These are phyloP conservation scores for Cronartium ribicola DNA, from an alignment of 1,284 basidiomycete species.

Conservation along the genomic window DNA sequence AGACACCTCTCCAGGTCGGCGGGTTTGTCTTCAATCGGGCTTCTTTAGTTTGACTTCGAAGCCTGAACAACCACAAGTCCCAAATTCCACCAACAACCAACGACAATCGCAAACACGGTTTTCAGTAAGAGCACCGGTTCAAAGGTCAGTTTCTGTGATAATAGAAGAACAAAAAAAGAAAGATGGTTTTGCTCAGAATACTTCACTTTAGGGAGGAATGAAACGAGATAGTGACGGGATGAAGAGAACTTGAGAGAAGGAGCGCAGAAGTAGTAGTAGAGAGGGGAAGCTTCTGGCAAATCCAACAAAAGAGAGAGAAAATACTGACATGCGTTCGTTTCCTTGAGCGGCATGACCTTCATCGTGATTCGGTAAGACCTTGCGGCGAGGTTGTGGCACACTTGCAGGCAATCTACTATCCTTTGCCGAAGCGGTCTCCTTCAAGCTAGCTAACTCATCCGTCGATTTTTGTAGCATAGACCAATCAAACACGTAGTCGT, in stretches of 20 bases:
- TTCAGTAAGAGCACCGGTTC: neutral
- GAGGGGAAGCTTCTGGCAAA: neutral
- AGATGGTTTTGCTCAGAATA: neutral
- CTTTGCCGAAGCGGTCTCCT: neutral
- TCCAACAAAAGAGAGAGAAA: no score
- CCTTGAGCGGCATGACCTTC: neutral
- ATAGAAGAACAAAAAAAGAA: neutral
- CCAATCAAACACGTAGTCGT: conserved; percentile 98
- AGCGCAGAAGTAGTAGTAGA: neutral
- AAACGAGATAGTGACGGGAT: no score
- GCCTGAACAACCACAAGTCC: neutral
- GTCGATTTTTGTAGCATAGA: conserved; percentile 62
- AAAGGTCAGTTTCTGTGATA: neutral
- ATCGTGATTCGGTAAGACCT: neutral
- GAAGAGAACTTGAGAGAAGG: neutral
- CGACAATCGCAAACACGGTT: neutral
- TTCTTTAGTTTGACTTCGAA: conserved; percentile 13
- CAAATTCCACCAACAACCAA: neutral
- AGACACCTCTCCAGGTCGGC: no score
- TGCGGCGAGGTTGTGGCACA: neutral
- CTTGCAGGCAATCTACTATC: neutral
- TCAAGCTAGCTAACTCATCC: conserved; percentile 14
- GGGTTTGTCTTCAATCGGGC: no score
- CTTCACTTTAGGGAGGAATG: neutral
- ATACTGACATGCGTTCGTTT: conserved; percentile 17